These are phyloP conservation scores for Parastagonospora avenae DNA, from an alignment of 2,329 filamentous ascomycete genomes.

Conservation along the genomic window DNA sequence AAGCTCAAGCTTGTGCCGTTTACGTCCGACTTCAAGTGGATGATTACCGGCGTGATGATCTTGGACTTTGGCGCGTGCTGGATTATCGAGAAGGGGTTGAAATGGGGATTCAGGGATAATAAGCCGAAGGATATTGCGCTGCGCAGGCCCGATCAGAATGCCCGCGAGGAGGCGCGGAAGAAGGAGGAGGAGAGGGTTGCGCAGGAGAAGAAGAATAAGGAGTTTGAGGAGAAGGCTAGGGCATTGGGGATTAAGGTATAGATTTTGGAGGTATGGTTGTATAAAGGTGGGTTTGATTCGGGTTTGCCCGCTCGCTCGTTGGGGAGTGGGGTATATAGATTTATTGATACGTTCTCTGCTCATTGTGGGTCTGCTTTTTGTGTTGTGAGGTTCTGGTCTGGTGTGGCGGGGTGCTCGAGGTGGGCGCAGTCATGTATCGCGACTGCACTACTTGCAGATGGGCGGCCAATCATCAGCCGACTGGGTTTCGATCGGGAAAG, in stretches of 20 bases:
- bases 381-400: no score
- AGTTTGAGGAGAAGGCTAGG: slow-evolving; percentile 33
- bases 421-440: no score
- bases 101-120: slow-evolving; percentile 86
- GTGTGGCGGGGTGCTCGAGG: no score
- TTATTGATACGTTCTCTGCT: no score
- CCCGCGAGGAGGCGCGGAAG: slow-evolving; percentile 73
- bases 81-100: slow-evolving; percentile 83
- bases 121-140: slow-evolving; percentile 91
- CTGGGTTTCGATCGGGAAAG: no score
- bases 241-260: slow-evolving; percentile 12
- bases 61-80: slow-evolving; percentile 87
- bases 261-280: not conserved
- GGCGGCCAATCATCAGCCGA: no score
- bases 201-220: slow-evolving; percentile 42
- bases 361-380: no score
- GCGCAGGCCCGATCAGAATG: slow-evolving; percentile 83
- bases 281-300: no score
- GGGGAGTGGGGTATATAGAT: no score
- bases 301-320: no score
- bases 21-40: slow-evolving; percentile 82
- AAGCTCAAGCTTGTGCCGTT: slow-evolving; percentile 93
- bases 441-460: no score
- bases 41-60: slow-evolving; percentile 83
- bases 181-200: slow-evolving; percentile 56